Percentiles rank a stretch among this genome's conserved stretches.
These are phyloP conservation scores for Microbotryomycetes sp. DNA, from an alignment of 1,284 basidiomycete genomes.

Conservation along the genomic window DNA sequence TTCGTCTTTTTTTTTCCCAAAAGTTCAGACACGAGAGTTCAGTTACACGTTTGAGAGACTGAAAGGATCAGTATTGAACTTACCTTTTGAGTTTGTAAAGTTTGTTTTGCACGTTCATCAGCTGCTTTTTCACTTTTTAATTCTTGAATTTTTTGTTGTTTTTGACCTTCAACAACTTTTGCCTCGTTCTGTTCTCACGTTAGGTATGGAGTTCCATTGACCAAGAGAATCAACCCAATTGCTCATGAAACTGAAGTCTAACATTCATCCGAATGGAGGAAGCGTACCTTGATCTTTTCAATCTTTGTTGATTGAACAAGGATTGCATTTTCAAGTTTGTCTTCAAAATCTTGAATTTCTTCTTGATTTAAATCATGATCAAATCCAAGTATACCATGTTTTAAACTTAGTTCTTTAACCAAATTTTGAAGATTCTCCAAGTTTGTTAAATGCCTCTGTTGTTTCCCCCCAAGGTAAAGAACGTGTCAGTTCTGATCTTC, in stretches of 20 bases:
- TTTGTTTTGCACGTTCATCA: slow-evolving; percentile 30
- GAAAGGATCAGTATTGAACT: slow-evolving; percentile 45
- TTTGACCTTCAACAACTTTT: slow-evolving; percentile 28
- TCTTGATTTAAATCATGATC: slow-evolving; percentile 58
- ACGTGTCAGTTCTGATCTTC: not conserved
- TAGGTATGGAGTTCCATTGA: not conserved
- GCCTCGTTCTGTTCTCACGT: slow-evolving; percentile 24
- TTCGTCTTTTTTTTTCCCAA: not conserved
- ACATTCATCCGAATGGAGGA: too few species aligned
- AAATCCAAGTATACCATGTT: slow-evolving; percentile 68
- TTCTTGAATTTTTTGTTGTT: slow-evolving; percentile 35
- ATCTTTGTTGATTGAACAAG: slow-evolving; percentile 24
- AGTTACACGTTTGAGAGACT: not conserved
- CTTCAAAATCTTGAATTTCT: slow-evolving; percentile 62
- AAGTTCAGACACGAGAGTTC: too few species aligned
- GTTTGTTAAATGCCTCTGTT: slow-evolving; percentile 69
- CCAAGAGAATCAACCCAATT: not conserved
- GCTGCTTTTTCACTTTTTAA: slow-evolving; percentile 34
- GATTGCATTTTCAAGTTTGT: slow-evolving; percentile 52
- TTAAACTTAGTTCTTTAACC: slow-evolving; percentile 63
- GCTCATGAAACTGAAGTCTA: too few species aligned
- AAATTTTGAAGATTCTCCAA: slow-evolving; percentile 64
- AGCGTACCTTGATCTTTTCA: slow-evolving; percentile 28
- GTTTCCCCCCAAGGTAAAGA: not conserved
- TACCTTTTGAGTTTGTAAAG: slow-evolving; percentile 34